phyloP scores from a whole-genome alignment of 1,284 basidiomycete species.

The Cutaneotrichosporon arboriforme region DNA sequence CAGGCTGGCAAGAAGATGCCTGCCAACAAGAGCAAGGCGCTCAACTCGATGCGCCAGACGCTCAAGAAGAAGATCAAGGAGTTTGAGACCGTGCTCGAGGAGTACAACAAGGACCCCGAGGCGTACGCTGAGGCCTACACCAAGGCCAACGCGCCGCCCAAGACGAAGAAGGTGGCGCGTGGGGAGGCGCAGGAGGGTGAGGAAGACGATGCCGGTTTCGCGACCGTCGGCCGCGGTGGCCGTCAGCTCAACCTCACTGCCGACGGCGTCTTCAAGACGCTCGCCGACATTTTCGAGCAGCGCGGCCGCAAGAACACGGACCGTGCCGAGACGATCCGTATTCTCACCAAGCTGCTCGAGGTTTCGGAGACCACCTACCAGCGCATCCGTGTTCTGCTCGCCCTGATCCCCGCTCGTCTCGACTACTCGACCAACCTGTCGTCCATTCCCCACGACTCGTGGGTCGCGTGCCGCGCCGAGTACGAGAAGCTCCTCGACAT shows the following conservation, averaged over 20 bases:
- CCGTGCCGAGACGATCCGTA: slow-evolving; percentile 86
- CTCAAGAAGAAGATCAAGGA: slow-evolving; percentile 88
- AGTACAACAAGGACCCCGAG: slow-evolving; percentile 83
- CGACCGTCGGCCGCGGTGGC: slow-evolving; percentile 86
- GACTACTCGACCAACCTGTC: slow-evolving; percentile 65
- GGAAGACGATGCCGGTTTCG: slow-evolving; percentile 59
- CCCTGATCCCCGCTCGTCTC: slow-evolving; percentile 89
- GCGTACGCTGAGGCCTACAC: slow-evolving; percentile 74
- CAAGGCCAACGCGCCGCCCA: slow-evolving; percentile 53
- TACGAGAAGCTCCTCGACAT: slow-evolving; percentile 80
- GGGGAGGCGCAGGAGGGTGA: slow-evolving; percentile 41
- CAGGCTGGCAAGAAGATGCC: slow-evolving; percentile 92
- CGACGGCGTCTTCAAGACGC: slow-evolving; percentile 88
- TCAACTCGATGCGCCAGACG: slow-evolving; percentile 97
- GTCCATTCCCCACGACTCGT: slow-evolving; percentile 87
- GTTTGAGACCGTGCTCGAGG: slow-evolving; percentile 72
- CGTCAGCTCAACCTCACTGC: slow-evolving; percentile 76
- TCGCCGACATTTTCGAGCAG: slow-evolving; percentile 87
- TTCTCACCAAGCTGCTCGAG: slow-evolving; percentile 80
- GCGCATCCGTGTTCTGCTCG: slow-evolving; percentile 87
- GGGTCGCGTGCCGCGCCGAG: slow-evolving; percentile 80
- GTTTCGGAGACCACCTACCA: slow-evolving; percentile 84
- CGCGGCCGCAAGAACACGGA: slow-evolving; percentile 99
- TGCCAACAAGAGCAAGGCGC: slow-evolving; percentile 83
- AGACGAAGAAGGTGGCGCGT: slow-evolving; percentile 48